Evolutionary conservation across 176 grass and related monocot species (phyloP), one percentile per base, ranked within the genome.

Genomic region (Pontederia crassipes): DNA sequence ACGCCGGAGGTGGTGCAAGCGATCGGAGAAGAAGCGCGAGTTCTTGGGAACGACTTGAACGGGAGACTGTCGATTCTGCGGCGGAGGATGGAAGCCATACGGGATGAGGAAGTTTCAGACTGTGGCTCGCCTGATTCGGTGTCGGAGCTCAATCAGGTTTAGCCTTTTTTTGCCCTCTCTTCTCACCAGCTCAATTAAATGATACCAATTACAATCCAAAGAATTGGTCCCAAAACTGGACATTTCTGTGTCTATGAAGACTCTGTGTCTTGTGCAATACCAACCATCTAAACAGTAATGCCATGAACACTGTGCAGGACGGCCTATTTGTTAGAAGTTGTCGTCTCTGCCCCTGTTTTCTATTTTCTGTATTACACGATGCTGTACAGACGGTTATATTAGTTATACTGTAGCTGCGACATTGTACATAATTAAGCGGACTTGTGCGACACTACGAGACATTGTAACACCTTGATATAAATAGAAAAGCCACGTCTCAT

Each of bases 111-210:
- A 48, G 40, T 86, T 62, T 57, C 70, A 45, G 75, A 92, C 72
- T 92, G 87, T 69, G 77, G 77, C 52, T 90, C 74, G 0, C 67
- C 49, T 45, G 77, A 86, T 61, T 83, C 93, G 15, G 57, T 69
- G 46, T 92, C 87, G 93, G 71, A 68, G 10, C 67, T 98, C 57
- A 66, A 92, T 49, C 82, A 92, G 88, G 93, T 98, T 58, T 8
- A 15, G 8, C 32, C 46, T 24, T 65, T 18, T 56, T 28, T 45
- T 78, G 20, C 20, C 67, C 77, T 51, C 29, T 17, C 17, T 17
- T 52, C 11, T 58, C 18, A 11, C 2, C 7, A 45, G 16, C 28
- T 45, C 13, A 61, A 40, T 14, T 13, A 9, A n/a, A 28, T 12
- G 12, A 0, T n/a, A 0, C 16, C 9, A 15, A 4, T 15, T 13